Evolutionary conservation across 306 rosid species (phyloP).

Genomic region (Dryas octopetala): DNA sequence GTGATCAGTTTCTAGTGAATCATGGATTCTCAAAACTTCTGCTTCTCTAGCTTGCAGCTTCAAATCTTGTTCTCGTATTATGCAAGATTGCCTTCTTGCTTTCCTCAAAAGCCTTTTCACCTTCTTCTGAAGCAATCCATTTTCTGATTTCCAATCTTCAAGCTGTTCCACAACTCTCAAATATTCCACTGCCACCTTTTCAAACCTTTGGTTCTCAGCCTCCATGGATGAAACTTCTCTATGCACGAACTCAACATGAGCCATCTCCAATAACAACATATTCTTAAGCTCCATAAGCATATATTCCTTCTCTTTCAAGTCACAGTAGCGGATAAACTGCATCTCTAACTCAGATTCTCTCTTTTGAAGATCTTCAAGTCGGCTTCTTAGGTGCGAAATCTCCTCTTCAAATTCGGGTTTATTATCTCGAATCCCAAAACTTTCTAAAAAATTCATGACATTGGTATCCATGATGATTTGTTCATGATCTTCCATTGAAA

Average conservation of each 20-base stretch:
- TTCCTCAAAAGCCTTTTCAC: constrained; percentile 44
- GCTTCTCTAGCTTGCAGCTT: constrained; percentile 51
- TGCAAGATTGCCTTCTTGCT: constrained; percentile 42
- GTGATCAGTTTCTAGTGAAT: constrained; percentile 40
- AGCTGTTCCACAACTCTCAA: constrained; percentile 38
- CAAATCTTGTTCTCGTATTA: constrained; percentile 38
- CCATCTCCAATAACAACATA: constrained; percentile 43
- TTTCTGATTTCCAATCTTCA: constrained; percentile 53
- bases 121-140: constrained; percentile 42
- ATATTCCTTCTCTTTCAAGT: constrained; percentile 61
- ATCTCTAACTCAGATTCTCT: constrained; percentile 48
- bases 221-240: constrained; percentile 49
- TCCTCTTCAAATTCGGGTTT: constrained; percentile 36
- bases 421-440: constrained; percentile 11
- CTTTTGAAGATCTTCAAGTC: constrained; percentile 48
- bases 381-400: constrained; percentile 36
- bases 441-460: background rate
- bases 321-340: constrained; percentile 46
- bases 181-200: constrained; percentile 35
- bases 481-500: constrained; percentile 5
- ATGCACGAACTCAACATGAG: constrained; percentile 52
- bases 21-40: constrained; percentile 41
- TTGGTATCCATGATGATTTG: background rate
- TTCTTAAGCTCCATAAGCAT: constrained; percentile 41
- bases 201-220: constrained; percentile 43